These are phyloP conservation scores for Hypoxylon sp. DNA, from an alignment of 2,329 filamentous ascomycete genomes.

Conservation along the genomic window DNA sequence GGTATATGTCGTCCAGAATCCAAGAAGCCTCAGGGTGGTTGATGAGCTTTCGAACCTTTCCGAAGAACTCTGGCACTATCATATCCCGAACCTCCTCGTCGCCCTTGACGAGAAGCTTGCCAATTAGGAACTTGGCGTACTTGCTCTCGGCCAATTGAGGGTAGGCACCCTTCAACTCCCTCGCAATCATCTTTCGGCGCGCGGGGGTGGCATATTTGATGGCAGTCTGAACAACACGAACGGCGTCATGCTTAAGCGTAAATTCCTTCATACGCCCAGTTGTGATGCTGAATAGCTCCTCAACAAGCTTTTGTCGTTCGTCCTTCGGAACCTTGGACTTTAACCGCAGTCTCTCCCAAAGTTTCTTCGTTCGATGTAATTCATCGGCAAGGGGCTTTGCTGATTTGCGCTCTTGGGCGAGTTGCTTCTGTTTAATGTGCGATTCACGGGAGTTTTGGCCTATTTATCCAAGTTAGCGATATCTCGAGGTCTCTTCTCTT, in stretches of 20 bases:
- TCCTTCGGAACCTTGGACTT: constrained; percentile 94
- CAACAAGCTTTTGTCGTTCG: constrained; percentile 85
- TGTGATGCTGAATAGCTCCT: constrained; percentile 90
- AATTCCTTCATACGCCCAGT: constrained; percentile 93
- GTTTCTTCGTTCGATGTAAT: constrained; percentile 88
- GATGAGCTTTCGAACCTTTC: constrained; percentile 89
- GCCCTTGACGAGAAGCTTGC: constrained; percentile 93
- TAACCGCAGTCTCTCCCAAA: constrained; percentile 92
- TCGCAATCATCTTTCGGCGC: constrained; percentile 86
- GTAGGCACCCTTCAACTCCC: constrained; percentile 86
- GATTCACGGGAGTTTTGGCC: constrained; percentile 80
- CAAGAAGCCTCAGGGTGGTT: constrained; percentile 96
- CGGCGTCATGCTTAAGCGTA: constrained; percentile 97
- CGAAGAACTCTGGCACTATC: constrained; percentile 94
- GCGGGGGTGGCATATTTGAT: constrained; percentile 92
- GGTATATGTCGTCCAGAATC: constrained; percentile 97
- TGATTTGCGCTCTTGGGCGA: constrained; percentile 87
- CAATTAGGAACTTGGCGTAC: constrained; percentile 97
- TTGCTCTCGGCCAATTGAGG: constrained; percentile 87
- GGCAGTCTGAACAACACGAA: constrained; percentile 95
- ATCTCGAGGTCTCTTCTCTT: background rate
- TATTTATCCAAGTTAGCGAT: constrained; percentile 45
- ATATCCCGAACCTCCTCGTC: constrained; percentile 86
- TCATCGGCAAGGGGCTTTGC: constrained; percentile 93
- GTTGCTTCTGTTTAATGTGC: constrained; percentile 90